Evolutionary conservation across 2,329 filamentous ascomycete species (phyloP), one percentile per base, ranked within the genome.

Genomic region (Apiospora malaysiana): DNA sequence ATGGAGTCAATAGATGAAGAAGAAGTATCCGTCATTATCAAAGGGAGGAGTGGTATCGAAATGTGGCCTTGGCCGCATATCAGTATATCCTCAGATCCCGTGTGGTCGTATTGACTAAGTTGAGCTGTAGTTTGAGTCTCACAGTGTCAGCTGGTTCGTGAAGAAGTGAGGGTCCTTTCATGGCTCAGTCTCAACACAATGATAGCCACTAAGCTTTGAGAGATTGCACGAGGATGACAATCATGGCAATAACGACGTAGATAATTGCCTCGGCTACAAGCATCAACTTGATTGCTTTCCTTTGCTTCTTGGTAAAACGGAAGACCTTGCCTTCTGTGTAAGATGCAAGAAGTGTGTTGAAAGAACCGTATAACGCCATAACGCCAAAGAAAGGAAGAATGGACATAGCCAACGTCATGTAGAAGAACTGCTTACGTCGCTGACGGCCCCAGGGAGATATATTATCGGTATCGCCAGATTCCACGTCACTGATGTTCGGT

Each of bases 311-410:
- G 18, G 46, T 68, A 25, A 68, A 47, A 68, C 66, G 56, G 21
- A 63, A 63, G 18, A n/a, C 56, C 56, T 63, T 63, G 56, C 32
- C 56, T 3, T 63, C 56, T 32, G 56, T 63, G 56, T 63, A 63
- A 14, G 56, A 63, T 10, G 56, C 56, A 40, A 63, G 56, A 37
- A 63, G 56, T 21, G 56, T 63, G 10, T 63, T 63, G 56, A 63
- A 63, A 40, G 56, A 63, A 18, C 85, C 85, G 12, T 76, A 79
- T 37, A 86, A 79, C 0, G 84, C 83, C 9, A 87, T 74, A 0
- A 86, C 71, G 0, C 85, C 82, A 12, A 86, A 77, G 66, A 88
- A 84, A 0, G 87, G 87, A n/a, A 88, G 81, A 1, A 84, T 69
- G 23, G 82, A 83, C 56, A 85, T 66, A 0, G 78, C 42, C 63